Conservation (phyloP, 2,329 filamentous ascomycete species). For the Cephalotrichum gorgonifer region DNA sequence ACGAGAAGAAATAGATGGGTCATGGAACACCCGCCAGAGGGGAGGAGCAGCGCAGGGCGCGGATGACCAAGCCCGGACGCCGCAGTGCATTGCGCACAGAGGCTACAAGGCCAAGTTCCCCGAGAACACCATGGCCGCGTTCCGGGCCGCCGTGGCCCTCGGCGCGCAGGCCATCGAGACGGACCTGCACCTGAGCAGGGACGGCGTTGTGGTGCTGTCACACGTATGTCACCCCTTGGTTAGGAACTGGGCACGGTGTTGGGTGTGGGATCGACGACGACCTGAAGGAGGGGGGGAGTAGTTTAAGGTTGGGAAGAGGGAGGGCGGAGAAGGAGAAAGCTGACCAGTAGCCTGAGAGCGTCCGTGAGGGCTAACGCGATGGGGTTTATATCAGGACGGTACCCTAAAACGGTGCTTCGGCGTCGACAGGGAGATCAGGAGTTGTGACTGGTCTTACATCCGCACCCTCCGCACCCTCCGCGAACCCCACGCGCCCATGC, state of each 20-base stretch:
- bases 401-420: constrained; percentile 76
- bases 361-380: not conserved
- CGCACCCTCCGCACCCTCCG: constrained; percentile 55
- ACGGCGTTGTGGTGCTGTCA: constrained; percentile 75
- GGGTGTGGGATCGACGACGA: constrained; percentile 1
- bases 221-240: constrained; percentile 44
- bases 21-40: not conserved
- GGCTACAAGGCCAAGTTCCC: constrained; percentile 70
- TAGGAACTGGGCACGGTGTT: not conserved
- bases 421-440: constrained; percentile 56
- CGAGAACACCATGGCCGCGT: constrained; percentile 79
- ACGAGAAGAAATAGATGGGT: too few species aligned
- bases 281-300: too few species aligned
- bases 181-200: constrained; percentile 72
- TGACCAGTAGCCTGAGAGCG: too few species aligned
- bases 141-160: constrained; percentile 60
- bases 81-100: constrained; percentile 68
- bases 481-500: constrained; percentile 61
- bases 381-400: constrained; percentile 45
- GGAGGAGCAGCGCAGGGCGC: not conserved
- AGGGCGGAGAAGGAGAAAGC: too few species aligned
- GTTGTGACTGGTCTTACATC: constrained; percentile 69
- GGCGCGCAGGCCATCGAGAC: constrained; percentile 80
- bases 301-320: too few species aligned
- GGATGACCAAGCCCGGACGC: not conserved